Conservation (phyloP, 2,329 filamentous ascomycete species). For the Aspergillus candidus region DNA sequence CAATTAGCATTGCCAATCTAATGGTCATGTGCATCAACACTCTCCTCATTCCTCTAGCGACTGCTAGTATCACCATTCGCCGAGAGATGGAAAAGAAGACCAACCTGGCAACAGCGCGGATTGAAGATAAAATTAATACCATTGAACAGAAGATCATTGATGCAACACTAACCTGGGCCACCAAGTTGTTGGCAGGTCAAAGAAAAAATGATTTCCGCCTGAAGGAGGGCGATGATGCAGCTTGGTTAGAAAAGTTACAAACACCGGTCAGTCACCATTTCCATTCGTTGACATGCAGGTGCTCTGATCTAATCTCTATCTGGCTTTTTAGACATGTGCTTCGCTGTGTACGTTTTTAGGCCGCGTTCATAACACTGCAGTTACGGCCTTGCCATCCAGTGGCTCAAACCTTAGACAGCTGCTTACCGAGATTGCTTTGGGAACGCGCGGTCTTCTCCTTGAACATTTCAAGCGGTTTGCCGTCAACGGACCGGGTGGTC, state of each 20-base stretch:
- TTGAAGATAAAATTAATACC: conserved; percentile 76
- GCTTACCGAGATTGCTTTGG: conserved; percentile 74
- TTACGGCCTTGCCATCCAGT: conserved; percentile 54
- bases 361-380: conserved; percentile 57
- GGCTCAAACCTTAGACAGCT: conserved; percentile 79
- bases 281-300: neutral
- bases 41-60: conserved; percentile 81
- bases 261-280: conserved; percentile 51
- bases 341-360: conserved; percentile 74
- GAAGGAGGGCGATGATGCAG: conserved; percentile 61
- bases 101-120: conserved; percentile 63
- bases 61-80: conserved; percentile 82
- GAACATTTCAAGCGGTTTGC: conserved; percentile 93
- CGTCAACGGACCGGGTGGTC: conserved; percentile 84
- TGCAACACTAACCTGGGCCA: conserved; percentile 69
- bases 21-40: conserved; percentile 90
- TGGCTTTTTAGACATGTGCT: conserved; percentile 57
- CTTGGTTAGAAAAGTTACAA: conserved; percentile 67
- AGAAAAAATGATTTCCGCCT: conserved; percentile 87
- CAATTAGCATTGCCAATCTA: conserved; percentile 83
- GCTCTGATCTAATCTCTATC: neutral
- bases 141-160: conserved; percentile 65
- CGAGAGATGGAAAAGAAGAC: conserved; percentile 83
- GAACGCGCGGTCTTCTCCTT: conserved; percentile 70
- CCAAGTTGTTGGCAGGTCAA: conserved; percentile 66